phyloP scores from a whole-genome alignment of 2,329 filamentous ascomycete genomes.

The Fusarium liriodendri region DNA sequence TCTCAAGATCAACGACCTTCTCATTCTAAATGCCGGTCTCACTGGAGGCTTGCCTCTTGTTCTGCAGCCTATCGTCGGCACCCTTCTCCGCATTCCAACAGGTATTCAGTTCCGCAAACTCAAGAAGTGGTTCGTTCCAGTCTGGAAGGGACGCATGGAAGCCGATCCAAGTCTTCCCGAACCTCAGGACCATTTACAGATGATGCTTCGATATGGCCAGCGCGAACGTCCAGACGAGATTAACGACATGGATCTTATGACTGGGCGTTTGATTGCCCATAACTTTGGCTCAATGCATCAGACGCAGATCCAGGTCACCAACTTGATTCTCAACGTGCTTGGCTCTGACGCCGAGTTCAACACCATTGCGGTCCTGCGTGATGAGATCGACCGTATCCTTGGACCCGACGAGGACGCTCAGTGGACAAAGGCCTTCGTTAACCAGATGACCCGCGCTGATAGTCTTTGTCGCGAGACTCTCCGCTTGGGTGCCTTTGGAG shows the following conservation, averaged over 20 bases:
- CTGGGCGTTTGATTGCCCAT: constrained; percentile 44
- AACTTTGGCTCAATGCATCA: constrained; percentile 56
- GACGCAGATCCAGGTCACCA: constrained; percentile 53
- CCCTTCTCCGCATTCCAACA: constrained; percentile 37
- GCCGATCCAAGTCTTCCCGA: constrained; percentile 25
- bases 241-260: constrained; percentile 44
- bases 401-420: constrained; percentile 28
- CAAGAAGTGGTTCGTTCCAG: constrained; percentile 42
- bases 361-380: constrained; percentile 51
- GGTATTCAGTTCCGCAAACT: constrained; percentile 40
- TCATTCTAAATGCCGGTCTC: constrained; percentile 48
- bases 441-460: constrained; percentile 53
- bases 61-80: constrained; percentile 48
- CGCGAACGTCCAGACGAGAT: constrained; percentile 53
- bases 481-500: constrained; percentile 48
- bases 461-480: constrained; percentile 58
- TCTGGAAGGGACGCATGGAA: constrained; percentile 31
- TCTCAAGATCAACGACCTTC: constrained; percentile 46
- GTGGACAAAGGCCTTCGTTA: constrained; percentile 55
- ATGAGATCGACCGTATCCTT: constrained; percentile 51
- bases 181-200: constrained; percentile 54
- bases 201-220: constrained; percentile 55
- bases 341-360: constrained; percentile 50
- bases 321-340: constrained; percentile 53
- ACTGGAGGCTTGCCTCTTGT: constrained; percentile 45